Percentiles rank a stretch among this genome's conserved stretches.
Evolutionary conservation across 805 yeast species (phyloP).

Genomic region (Candida nanaspora): DNA sequence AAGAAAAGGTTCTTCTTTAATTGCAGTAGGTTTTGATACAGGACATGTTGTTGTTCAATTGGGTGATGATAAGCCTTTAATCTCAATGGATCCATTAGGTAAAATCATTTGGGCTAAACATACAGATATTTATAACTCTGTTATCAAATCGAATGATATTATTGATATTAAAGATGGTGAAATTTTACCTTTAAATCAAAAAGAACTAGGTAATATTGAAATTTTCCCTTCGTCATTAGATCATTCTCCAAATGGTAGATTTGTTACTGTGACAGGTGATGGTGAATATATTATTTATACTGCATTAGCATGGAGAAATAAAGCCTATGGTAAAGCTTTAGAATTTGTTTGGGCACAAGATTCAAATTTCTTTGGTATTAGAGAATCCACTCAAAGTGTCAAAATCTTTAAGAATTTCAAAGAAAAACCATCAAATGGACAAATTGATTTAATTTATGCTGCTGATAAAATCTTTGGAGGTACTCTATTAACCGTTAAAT

Average conservation of each 20-base stretch:
- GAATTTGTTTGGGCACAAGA: constrained; percentile 96
- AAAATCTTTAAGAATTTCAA: constrained; percentile 79
- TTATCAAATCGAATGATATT: constrained; percentile 58
- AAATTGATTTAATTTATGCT: constrained; percentile 58
- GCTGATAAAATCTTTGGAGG: constrained; percentile 86
- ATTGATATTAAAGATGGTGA: constrained; percentile 78
- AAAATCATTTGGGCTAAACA: constrained; percentile 88
- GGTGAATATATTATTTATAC: constrained; percentile 96
- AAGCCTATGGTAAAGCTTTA: constrained; percentile 80
- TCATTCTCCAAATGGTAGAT: constrained; percentile 97
- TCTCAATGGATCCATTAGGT: constrained; percentile 90
- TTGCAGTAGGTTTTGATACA: constrained; percentile 92
- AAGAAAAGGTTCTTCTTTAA: constrained; percentile 64
- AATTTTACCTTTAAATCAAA: constrained; percentile 63
- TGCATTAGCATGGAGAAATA: constrained; percentile 96
- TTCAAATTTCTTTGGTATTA: constrained; percentile 77
- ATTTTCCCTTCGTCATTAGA: constrained; percentile 79
- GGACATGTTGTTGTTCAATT: constrained; percentile 85
- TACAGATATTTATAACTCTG: constrained; percentile 79
- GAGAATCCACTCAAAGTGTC: constrained; percentile 60
- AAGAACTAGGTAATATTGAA: constrained; percentile 92
- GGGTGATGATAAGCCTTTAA: constrained; percentile 91
- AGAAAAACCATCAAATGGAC: constrained; percentile 52
- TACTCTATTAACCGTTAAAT: constrained; percentile 75
- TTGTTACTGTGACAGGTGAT: constrained; percentile 95